These are phyloP conservation scores for Cystoisospora suis DNA, from an alignment of 169 alveolate genomes.

Conservation along the genomic window DNA sequence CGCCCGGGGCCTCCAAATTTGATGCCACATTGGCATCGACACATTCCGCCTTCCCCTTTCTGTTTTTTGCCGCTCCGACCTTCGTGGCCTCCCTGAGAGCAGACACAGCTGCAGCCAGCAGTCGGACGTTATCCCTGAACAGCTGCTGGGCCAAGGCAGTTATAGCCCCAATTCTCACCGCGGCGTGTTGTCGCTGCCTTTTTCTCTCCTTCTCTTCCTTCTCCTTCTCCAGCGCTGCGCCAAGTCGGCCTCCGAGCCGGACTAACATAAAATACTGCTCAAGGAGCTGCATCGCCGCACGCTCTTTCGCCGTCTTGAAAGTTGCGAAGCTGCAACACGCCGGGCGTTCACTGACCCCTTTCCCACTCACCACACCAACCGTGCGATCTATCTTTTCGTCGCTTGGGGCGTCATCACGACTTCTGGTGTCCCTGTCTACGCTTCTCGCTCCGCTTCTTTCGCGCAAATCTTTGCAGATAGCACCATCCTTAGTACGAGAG, in stretches of 20 bases:
- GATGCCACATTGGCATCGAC: too few relatives aligned
- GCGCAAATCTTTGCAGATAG: too few relatives aligned
- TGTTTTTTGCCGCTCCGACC: too few relatives aligned
- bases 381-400: too few relatives aligned
- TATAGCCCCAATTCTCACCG: background rate
- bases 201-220: background rate
- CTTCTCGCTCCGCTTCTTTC: too few relatives aligned
- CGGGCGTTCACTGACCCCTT: background rate
- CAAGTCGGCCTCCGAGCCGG: background rate
- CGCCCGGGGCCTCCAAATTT: too few relatives aligned
- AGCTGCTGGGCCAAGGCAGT: conserved; percentile 26
- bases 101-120: background rate
- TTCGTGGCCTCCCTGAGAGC: background rate
- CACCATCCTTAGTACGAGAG: too few relatives aligned
- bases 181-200: background rate
- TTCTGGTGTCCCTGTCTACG: too few relatives aligned
- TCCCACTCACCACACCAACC: too few relatives aligned
- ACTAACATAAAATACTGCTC: background rate
- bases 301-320: background rate
- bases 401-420: too few relatives aligned
- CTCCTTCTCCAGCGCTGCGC: background rate
- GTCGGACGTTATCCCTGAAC: background rate
- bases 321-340: background rate
- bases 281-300: background rate
- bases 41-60: too few relatives aligned